phyloP scores from a whole-genome alignment of 2,329 filamentous ascomycete genomes.

The Microascus cirrosus region DNA sequence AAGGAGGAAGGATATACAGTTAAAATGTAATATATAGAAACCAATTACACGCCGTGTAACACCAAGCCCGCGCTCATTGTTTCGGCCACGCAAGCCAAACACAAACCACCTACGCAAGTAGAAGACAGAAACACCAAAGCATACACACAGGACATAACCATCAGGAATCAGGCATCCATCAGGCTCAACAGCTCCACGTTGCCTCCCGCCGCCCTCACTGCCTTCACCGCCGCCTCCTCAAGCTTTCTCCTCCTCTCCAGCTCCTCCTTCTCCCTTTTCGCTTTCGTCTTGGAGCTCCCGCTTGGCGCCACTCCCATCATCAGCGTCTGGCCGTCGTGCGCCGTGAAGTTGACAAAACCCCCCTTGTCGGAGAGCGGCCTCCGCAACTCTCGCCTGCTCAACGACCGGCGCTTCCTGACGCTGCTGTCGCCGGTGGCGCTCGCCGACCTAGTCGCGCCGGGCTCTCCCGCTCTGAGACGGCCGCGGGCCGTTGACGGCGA shows the following conservation, averaged over 20 bases:
- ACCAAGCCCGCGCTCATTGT: no score
- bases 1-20: no score
- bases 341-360: slow-evolving; percentile 85
- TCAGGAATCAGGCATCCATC: background rate
- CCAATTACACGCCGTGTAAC: no score
- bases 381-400: background rate
- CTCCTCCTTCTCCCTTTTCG: slow-evolving; percentile 80
- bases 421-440: background rate
- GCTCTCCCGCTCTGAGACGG: background rate
- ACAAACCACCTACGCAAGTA: background rate
- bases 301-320: slow-evolving; percentile 86
- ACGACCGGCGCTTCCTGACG: background rate
- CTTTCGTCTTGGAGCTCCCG: slow-evolving; percentile 88
- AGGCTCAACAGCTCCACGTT: slow-evolving; percentile 39
- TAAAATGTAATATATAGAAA: no score
- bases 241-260: slow-evolving; percentile 61
- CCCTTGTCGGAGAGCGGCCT: background rate
- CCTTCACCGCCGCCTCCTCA: slow-evolving; percentile 57
- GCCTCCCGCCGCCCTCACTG: slow-evolving; percentile 60
- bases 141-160: background rate
- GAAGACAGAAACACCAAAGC: background rate
- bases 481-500: background rate
- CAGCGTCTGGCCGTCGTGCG: slow-evolving; percentile 64
- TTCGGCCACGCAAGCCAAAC: no score
- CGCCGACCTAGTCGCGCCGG: background rate